A percentile compares a stretch with the other conserved stretches of the same genome.
phyloP scores from a whole-genome alignment of 2,329 filamentous ascomycete species.

The Apiospora phragmitis region DNA sequence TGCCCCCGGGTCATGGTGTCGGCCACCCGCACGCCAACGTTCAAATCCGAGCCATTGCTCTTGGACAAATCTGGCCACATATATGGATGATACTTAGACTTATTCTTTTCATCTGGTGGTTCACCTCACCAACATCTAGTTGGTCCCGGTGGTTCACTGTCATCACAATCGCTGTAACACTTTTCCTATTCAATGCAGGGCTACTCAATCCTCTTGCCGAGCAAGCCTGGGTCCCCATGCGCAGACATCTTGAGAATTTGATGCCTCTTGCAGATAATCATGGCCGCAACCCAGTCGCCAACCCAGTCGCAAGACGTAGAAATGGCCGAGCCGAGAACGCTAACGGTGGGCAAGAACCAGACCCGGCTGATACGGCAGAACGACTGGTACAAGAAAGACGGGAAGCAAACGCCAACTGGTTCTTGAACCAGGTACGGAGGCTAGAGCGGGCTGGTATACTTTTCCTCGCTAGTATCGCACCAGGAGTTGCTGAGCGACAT shows the following conservation, averaged over 20 bases:
- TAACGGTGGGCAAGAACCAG: conserved; percentile 26
- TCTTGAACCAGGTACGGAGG: conserved; percentile 51
- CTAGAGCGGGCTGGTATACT: conserved; percentile 61
- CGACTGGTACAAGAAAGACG: conserved; percentile 52
- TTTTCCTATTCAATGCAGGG: conserved; percentile 63
- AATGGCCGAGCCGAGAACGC: conserved; percentile 30
- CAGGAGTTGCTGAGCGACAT: conserved; percentile 65
- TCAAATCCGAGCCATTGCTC: conserved; percentile 35
- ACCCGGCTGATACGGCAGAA: conserved; percentile 54
- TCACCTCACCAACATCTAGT: conserved; percentile 57
- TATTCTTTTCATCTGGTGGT: conserved; percentile 63
- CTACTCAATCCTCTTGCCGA: conserved; percentile 56
- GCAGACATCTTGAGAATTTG: conserved; percentile 59
- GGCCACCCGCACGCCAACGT: conserved; percentile 28
- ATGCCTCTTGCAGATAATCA: conserved; percentile 51
- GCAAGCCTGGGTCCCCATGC: conserved; percentile 56
- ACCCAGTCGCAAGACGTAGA: conserved; percentile 26
- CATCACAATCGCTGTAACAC: conserved; percentile 50
- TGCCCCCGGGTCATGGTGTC: conserved; percentile 28
- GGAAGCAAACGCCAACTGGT: conserved; percentile 47
- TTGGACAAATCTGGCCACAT: conserved; percentile 56
- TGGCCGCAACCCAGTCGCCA: conserved; percentile 28
- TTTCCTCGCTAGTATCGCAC: conserved; percentile 66
- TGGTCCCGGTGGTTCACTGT: conserved; percentile 62
- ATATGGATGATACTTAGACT: conserved; percentile 62